Evolutionary conservation across 257 asterid genomes (phyloP).

Genomic region (Oldenlandia corymbosa): DNA sequence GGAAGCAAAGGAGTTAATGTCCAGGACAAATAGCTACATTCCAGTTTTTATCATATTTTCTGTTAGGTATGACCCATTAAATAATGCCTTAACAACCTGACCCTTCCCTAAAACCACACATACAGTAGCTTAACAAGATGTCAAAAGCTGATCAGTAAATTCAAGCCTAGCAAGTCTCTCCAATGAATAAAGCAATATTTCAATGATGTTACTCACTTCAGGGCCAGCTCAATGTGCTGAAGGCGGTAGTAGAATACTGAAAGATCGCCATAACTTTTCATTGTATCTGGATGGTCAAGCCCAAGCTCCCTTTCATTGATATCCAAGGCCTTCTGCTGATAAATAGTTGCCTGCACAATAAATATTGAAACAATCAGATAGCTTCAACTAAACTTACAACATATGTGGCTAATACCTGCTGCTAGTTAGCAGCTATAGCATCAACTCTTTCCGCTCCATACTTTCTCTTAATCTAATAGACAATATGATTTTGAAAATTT

Average conservation of each 20-base stretch:
- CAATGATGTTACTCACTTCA: slow-evolving; percentile 61
- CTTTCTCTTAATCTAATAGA: too few relatives aligned
- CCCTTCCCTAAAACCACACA: too few relatives aligned
- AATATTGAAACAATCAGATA: slow-evolving; percentile 8
- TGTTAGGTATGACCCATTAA: too few relatives aligned
- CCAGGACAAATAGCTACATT: too few relatives aligned
- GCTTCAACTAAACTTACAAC: too few relatives aligned
- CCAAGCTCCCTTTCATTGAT: slow-evolving; percentile 98
- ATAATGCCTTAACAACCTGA: too few relatives aligned
- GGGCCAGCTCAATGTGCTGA: slow-evolving; percentile 94
- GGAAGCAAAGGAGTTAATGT: too few relatives aligned
- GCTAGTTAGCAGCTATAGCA: background rate
- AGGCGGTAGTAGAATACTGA: slow-evolving; percentile 98
- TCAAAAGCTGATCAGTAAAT: background rate
- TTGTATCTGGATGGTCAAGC: slow-evolving; percentile 99
- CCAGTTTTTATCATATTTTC: too few relatives aligned
- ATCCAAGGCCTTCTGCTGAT: slow-evolving; percentile 97
- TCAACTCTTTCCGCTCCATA: background rate
- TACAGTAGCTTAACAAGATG: too few relatives aligned
- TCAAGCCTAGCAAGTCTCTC: background rate
- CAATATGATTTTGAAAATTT: too few relatives aligned
- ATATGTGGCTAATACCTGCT: background rate
- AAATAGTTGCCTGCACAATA: slow-evolving; percentile 74
- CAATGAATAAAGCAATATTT: slow-evolving; percentile 10
- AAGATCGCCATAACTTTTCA: slow-evolving; percentile 99